These are phyloP conservation scores for Clavariopsis aquatica DNA, from an alignment of 495 filamentous ascomycete species.

Conservation along the genomic window DNA sequence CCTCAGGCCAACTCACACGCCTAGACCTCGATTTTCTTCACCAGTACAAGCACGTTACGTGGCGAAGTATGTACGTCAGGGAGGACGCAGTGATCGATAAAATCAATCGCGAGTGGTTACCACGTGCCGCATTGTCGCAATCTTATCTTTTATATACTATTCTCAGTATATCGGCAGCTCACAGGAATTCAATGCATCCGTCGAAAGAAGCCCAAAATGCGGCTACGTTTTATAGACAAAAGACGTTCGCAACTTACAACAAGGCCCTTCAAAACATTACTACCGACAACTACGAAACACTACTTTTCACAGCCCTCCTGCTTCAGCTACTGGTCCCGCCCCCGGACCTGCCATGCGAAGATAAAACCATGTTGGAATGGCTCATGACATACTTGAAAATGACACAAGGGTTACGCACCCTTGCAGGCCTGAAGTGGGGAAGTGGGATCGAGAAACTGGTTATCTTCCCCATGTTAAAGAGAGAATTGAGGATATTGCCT, in stretches of 20 bases:
- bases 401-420: slow-evolving; percentile 25
- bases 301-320: slow-evolving; percentile 15
- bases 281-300: slow-evolving; percentile 27
- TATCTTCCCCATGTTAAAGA: slow-evolving; percentile 13
- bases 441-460: slow-evolving; percentile 14
- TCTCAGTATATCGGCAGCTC: slow-evolving; percentile 20
- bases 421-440: slow-evolving; percentile 20
- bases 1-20: slow-evolving; percentile 4
- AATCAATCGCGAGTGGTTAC: slow-evolving; percentile 21
- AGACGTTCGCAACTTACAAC: slow-evolving; percentile 23
- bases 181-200: background rate
- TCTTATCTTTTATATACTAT: slow-evolving; percentile 21
- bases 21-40: slow-evolving; percentile 5
- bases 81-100: slow-evolving; percentile 10
- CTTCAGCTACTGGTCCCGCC: slow-evolving; percentile 14
- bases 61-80: slow-evolving; percentile 9
- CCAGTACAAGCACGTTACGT: slow-evolving; percentile 14
- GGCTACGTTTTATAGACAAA: slow-evolving; percentile 8
- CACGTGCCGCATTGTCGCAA: slow-evolving; percentile 4
- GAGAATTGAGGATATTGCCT: slow-evolving; percentile 24
- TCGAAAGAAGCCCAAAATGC: background rate
- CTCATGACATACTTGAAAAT: slow-evolving; percentile 15
- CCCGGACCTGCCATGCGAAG: slow-evolving; percentile 8
- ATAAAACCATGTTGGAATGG: slow-evolving; percentile 10
- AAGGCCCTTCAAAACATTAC: slow-evolving; percentile 19